Conservation (phyloP, 2,329 filamentous ascomycete genomes). For the Botryosphaeria dothidea region DNA sequence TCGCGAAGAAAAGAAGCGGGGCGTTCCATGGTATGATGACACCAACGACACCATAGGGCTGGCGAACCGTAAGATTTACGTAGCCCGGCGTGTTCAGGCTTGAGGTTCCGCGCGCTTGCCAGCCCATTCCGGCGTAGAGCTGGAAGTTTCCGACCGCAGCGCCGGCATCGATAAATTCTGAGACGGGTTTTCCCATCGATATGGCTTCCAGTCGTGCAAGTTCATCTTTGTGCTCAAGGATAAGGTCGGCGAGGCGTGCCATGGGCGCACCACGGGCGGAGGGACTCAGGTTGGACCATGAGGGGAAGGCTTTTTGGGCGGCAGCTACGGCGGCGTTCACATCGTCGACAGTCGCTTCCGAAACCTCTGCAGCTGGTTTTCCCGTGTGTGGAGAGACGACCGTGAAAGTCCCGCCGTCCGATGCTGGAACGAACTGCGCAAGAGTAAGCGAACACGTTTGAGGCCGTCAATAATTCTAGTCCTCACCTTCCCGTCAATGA, state of each 20-base stretch:
- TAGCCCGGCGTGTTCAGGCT: constrained; percentile 41
- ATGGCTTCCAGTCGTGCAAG: constrained; percentile 21
- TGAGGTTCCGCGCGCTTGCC: constrained; percentile 32
- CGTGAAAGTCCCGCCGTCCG: constrained; percentile 30
- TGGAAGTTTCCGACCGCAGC: constrained; percentile 35
- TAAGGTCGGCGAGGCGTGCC: constrained; percentile 43
- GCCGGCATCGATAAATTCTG: constrained; percentile 40
- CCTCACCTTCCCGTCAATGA: constrained; percentile 17
- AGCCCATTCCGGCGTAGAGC: constrained; percentile 37
- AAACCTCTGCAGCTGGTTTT: constrained; percentile 27
- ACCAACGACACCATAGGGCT: constrained; percentile 44
- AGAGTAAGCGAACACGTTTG: constrained; percentile 18
- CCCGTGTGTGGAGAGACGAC: constrained; percentile 31
- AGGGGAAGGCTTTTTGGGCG: constrained; percentile 28
- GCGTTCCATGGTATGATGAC: constrained; percentile 47
- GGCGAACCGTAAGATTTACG: constrained; percentile 38
- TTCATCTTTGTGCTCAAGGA: constrained; percentile 20
- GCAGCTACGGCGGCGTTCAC: constrained; percentile 29
- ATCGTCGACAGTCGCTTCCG: constrained; percentile 26
- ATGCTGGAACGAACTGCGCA: constrained; percentile 31
- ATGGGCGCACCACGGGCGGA: constrained; percentile 43
- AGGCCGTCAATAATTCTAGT: neutral
- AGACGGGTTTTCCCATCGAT: constrained; percentile 18
- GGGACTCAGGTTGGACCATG: constrained; percentile 37
- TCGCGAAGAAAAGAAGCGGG: constrained; percentile 39